A percentile compares a stretch with the other conserved stretches of the same genome.
Evolutionary conservation across 495 filamentous ascomycete genomes (phyloP).

Genomic region (Aspergillus wentii): DNA sequence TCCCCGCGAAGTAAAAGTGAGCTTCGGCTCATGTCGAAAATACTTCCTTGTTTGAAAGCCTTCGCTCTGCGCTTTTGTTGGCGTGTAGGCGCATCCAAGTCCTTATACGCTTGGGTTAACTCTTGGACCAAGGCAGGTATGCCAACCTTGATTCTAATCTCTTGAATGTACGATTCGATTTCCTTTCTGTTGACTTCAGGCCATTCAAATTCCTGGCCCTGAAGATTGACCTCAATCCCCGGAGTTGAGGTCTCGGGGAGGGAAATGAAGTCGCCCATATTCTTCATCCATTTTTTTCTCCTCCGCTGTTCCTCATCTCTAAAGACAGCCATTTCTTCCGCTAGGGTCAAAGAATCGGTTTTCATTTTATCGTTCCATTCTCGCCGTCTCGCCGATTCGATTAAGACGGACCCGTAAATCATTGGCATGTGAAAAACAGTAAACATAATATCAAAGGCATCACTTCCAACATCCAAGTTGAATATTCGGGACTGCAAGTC

Average conservation of each 20-base stretch:
- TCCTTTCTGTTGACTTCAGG: constrained; percentile 58
- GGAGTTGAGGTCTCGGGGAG: constrained; percentile 61
- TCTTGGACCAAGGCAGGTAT: constrained; percentile 48
- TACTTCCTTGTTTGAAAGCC: constrained; percentile 92
- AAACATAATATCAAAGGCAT: constrained; percentile 71
- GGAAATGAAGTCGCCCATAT: constrained; percentile 56
- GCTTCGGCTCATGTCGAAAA: constrained; percentile 78
- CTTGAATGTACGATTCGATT: constrained; percentile 49
- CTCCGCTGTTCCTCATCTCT: constrained; percentile 88
- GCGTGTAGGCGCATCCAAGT: constrained; percentile 63
- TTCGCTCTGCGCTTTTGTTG: constrained; percentile 74
- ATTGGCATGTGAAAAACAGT: constrained; percentile 75
- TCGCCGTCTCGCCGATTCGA: constrained; percentile 77
- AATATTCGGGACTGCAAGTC: constrained; percentile 66
- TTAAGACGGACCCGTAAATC: constrained; percentile 80
- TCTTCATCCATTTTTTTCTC: constrained; percentile 85
- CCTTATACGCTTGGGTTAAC: constrained; percentile 59
- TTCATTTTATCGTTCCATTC: constrained; percentile 92
- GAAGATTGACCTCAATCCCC: constrained; percentile 79
- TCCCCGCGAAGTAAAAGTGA: constrained; percentile 78
- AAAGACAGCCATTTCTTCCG: constrained; percentile 85
- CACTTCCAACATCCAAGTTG: constrained; percentile 61
- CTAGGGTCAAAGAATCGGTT: constrained; percentile 73
- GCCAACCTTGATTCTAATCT: constrained; percentile 38
- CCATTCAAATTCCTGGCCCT: constrained; percentile 75